phyloP scores from a whole-genome alignment of 768 basidiomycete genomes.

The Crucibulum laeve region DNA sequence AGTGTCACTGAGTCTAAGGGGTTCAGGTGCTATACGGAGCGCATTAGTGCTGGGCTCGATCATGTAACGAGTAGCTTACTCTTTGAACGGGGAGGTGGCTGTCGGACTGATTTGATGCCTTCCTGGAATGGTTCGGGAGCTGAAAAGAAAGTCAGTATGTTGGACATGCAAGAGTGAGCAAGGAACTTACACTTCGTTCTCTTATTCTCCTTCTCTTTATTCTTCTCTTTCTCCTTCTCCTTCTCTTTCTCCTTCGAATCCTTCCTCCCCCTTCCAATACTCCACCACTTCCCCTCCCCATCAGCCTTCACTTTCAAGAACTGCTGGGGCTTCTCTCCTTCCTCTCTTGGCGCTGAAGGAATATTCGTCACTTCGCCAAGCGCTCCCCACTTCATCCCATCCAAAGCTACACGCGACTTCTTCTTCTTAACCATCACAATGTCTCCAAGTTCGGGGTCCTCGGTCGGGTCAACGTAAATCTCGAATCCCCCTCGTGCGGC shows the following conservation, averaged over 20 bases:
- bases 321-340: slow-evolving; percentile 19
- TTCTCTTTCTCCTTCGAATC: slow-evolving; percentile 31
- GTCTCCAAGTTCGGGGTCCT: slow-evolving; percentile 64
- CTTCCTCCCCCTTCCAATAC: slow-evolving; percentile 10
- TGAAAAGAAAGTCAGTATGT: slow-evolving; percentile 5
- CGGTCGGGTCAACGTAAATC: slow-evolving; percentile 63
- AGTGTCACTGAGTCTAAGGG: slow-evolving; percentile 22
- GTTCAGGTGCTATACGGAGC: slow-evolving; percentile 41
- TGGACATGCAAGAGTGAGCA: neutral
- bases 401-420: slow-evolving; percentile 57
- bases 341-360: slow-evolving; percentile 19
- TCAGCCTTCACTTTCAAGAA: too few species aligned
- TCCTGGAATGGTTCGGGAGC: slow-evolving; percentile 31
- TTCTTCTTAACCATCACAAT: slow-evolving; percentile 76
- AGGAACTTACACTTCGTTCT: slow-evolving; percentile 39
- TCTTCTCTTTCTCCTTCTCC: slow-evolving; percentile 29
- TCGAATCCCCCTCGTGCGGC: slow-evolving; percentile 53
- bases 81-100: slow-evolving; percentile 31
- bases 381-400: slow-evolving; percentile 53
- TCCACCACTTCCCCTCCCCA: too few species aligned
- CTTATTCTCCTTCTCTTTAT: slow-evolving; percentile 31
- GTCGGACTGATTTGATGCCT: slow-evolving; percentile 19
- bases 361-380: slow-evolving; percentile 61
- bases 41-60: slow-evolving; percentile 1
- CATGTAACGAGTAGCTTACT: slow-evolving; percentile 20